These are phyloP conservation scores for Ophiocordyceps australis DNA, from an alignment of 2,329 filamentous ascomycete species.

Conservation along the genomic window DNA sequence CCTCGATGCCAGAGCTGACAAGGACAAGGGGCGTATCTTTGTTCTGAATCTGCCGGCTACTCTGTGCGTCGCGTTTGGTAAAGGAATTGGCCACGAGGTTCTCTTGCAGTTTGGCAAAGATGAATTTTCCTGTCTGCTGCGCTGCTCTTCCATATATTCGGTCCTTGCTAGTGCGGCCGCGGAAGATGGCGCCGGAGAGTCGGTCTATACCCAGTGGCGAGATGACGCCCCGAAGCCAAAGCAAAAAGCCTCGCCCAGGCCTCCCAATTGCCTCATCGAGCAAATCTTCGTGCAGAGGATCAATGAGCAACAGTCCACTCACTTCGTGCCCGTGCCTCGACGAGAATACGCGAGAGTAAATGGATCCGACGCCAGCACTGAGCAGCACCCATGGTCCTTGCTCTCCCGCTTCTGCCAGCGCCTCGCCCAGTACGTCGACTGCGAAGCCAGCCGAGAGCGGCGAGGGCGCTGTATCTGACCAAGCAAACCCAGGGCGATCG, in stretches of 20 bases:
- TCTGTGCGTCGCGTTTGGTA: conserved; percentile 64
- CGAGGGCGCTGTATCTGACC: conserved; percentile 80
- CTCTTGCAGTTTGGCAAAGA: conserved; percentile 88
- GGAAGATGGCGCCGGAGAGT: conserved; percentile 63
- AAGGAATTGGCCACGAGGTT: conserved; percentile 73
- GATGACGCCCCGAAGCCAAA: conserved; percentile 75
- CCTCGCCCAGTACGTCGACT: conserved; percentile 77
- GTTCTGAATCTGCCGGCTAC: conserved; percentile 62
- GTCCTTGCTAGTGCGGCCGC: conserved; percentile 62
- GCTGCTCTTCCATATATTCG: conserved; percentile 68
- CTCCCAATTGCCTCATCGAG: conserved; percentile 49
- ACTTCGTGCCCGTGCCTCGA: conserved; percentile 62
- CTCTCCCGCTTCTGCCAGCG: conserved; percentile 63
- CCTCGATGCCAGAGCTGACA: conserved; percentile 61
- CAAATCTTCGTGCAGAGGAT: conserved; percentile 77
- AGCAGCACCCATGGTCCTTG: conserved; percentile 77
- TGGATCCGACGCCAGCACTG: conserved; percentile 69
- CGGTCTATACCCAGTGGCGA: conserved; percentile 77
- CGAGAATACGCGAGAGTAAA: conserved; percentile 84
- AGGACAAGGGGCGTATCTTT: conserved; percentile 60
- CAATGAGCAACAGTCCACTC: conserved; percentile 66
- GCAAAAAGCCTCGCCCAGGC: conserved; percentile 56
- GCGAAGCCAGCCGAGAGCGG: conserved; percentile 87
- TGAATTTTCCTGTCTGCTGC: conserved; percentile 63
- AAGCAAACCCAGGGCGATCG: conserved; percentile 78